Base-by-base conservation (phyloP, 148 eudicot genomes). In the Persicaria maculosa region DNA sequence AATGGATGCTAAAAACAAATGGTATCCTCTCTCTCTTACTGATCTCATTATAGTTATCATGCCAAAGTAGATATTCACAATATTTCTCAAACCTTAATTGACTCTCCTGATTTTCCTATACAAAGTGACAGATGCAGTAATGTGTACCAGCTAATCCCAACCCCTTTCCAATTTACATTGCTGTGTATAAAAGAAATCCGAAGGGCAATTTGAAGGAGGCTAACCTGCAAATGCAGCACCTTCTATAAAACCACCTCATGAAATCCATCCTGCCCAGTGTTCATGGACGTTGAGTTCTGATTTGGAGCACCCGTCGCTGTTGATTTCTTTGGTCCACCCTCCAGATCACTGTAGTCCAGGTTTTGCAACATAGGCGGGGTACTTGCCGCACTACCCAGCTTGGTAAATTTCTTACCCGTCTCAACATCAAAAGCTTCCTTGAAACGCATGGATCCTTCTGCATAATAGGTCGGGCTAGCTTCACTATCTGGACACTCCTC, bases 401-500 rank as follows among this genome's bases (percentile, higher is more conserved):
- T 84, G 17, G 48, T 74, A 14, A 71, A 75, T 75, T 62, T 77
- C 14, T 77, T 78, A 17, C 79, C 78, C 79, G 59, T 78, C 74
- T 79, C 84, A 25, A 68, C 10, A 76, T 84, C 86, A 8, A 44
- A 17, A 47, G 55, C 74, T 31, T 68, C 79, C 75, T 71, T 67
- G 36, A 44, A 74, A 17, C 78, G 78, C 1, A 47, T 6, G 47
- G n/a, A 72, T 22, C 79, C 79, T 4, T 72, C 40, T 31, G 40
- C 72, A 45, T 64, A 68, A 68, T 57, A 81, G 50, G 70, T 71
- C 1, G 54, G 73, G 54, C 73, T 71, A 12, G 12, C 77, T 79
- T 15, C 81, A 79, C 46, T 77, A 40, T 14, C 77, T 80, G 55
- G 82, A 77, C 22, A 69, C n/a, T 14, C 81, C 74, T 90, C 96